A percentile compares a stretch with the other conserved stretches of the same genome.
phyloP scores from a whole-genome alignment of 1,284 basidiomycete species.

The Vanrija sp. region DNA sequence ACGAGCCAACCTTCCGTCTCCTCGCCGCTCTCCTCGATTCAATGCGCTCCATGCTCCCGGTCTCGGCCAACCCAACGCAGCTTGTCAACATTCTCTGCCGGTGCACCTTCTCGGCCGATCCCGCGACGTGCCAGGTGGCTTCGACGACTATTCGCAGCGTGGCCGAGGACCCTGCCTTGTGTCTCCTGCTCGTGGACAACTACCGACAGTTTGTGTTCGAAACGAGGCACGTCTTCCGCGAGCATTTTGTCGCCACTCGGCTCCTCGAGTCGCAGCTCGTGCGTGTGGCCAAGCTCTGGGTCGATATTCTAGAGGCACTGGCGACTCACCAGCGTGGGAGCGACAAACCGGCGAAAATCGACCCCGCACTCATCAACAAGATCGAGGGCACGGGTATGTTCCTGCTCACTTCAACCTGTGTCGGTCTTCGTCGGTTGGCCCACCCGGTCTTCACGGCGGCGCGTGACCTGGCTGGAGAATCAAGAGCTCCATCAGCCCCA shows the following conservation, averaged over 20 bases:
- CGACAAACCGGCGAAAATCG: conserved; percentile 25
- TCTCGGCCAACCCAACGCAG: conserved; percentile 22
- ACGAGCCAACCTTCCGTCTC: conserved; percentile 65
- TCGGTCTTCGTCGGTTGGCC: conserved; percentile 30
- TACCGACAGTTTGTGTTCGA: conserved; percentile 76
- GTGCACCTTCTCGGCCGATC: conserved; percentile 79
- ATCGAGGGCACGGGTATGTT: conserved; percentile 74
- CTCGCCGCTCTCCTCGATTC: conserved; percentile 76
- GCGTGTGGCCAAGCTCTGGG: conserved; percentile 67
- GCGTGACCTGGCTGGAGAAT: conserved; percentile 34
- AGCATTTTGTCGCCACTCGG: conserved; percentile 59
- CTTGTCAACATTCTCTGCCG: conserved; percentile 75
- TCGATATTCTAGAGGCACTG: conserved; percentile 69
- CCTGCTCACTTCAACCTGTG: conserved; percentile 63
- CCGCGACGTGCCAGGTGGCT: conserved; percentile 65
- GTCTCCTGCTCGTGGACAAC: conserved; percentile 62
- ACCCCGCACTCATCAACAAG: conserved; percentile 47
- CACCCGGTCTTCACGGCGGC: conserved; percentile 30
- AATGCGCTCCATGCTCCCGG: conserved; percentile 75
- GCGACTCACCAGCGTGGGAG: conserved; percentile 51
- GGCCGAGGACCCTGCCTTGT: conserved; percentile 59
- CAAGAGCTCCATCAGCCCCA: conserved; percentile 35
- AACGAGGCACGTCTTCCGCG: conserved; percentile 63
- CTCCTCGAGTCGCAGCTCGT: conserved; percentile 61
- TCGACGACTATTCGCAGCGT: conserved; percentile 68